Base-by-base conservation (phyloP, 2,329 filamentous ascomycete species). In the Neodidymelliopsis sp. region DNA sequence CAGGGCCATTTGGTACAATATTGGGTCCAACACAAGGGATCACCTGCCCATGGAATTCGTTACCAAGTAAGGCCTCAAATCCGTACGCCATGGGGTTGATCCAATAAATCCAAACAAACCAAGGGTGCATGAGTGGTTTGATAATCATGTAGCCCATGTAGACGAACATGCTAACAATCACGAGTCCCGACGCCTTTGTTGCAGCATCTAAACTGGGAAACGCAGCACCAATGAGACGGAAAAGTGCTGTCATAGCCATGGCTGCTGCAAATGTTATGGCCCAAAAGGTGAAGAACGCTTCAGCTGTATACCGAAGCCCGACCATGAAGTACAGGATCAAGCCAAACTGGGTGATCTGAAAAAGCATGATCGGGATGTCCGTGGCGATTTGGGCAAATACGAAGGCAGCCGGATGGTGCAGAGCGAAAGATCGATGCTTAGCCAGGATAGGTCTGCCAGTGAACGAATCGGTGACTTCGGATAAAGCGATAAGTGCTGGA, bases 101-200 rank as follows among this genome's bases (percentile, higher is more conserved):
- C 66, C 89, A 93, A 51, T 91, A 88, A 54, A 94, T 81, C 90
- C 90, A 94, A 49, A 85, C 80, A 63, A 87, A 88, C 89, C 90
- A 95, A 2, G 75, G 81, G 3, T 88, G 80, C 88, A 90, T 93
- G 70, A 90, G 73, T 5, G 65, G 60, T 2, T 67, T 69, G 1
- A 77, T 75, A 46, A 81, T 74, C 10, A 73, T 71, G 66, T 90
- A 88, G 43, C 85, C 65, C 27, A 50, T 88, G 67, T 78, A 80
- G 31, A 78, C 84, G 35, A 56, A 41, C 66, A 89, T 77, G 24
- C 87, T 78, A 22, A 78, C 80, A 40, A 82, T 63, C 15, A 81
- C 67, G 10, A 78, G 74, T 2, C 79, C 75, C 0, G 79, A 79
- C 2, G 77, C 76, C 68, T 83, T 72, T n/a, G 81, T 45, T 73